Percentiles rank a stretch among this genome's conserved stretches.
Evolutionary conservation across 2,329 filamentous ascomycete species (phyloP).

Genomic region (Fusarium nanum): DNA sequence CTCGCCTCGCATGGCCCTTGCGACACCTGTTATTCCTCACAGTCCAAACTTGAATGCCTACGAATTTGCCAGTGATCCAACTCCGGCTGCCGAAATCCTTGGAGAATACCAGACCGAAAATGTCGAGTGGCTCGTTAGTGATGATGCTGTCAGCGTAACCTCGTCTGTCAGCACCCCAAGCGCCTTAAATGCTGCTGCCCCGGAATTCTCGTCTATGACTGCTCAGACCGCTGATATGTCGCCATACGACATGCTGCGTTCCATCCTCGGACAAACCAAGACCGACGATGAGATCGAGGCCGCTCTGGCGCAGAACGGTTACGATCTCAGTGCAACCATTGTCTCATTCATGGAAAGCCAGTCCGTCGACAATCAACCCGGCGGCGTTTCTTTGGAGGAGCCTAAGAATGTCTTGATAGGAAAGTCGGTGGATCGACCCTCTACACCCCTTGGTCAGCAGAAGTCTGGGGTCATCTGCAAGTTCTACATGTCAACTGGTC

Average conservation of each 20-base stretch:
- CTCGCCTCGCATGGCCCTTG: constrained; percentile 89
- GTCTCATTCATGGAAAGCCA: constrained; percentile 84
- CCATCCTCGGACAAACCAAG: constrained; percentile 88
- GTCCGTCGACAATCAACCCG: constrained; percentile 51
- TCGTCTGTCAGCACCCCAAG: constrained; percentile 78
- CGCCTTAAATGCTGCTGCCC: constrained; percentile 80
- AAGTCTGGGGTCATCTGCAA: constrained; percentile 95
- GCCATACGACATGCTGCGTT: constrained; percentile 96
- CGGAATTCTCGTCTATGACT: constrained; percentile 75
- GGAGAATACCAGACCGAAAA: constrained; percentile 93
- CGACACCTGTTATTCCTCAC: constrained; percentile 90
- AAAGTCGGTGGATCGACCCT: constrained; percentile 87
- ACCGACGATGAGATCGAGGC: constrained; percentile 94
- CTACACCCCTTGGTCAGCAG: constrained; percentile 79
- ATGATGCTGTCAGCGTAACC: constrained; percentile 82
- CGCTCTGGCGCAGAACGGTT: constrained; percentile 88
- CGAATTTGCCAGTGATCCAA: constrained; percentile 87
- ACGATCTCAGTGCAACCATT: constrained; percentile 93
- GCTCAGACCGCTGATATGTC: constrained; percentile 88
- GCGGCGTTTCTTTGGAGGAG: constrained; percentile 60
- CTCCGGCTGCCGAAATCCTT: constrained; percentile 84
- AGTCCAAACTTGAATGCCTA: constrained; percentile 95
- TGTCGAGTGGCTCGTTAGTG: constrained; percentile 96
- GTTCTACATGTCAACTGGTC: constrained; percentile 95
- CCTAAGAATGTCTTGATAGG: constrained; percentile 81